Base-by-base conservation (phyloP, 305 asterid genomes). In the Withania somnifera region DNA sequence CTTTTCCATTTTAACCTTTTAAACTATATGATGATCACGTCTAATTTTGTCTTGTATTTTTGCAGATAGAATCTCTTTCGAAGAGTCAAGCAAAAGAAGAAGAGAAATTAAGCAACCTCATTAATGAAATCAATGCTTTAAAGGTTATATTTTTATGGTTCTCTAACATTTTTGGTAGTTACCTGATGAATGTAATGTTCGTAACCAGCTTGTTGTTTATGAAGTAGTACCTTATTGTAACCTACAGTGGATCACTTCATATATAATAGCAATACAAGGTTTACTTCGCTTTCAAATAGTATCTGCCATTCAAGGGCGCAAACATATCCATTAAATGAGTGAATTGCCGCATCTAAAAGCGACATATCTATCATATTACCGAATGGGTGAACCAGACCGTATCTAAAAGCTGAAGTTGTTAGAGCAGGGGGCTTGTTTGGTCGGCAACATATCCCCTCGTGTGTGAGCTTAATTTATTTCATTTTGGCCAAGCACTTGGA, bases 21-120 rank as follows among this genome's bases (percentile, higher is more conserved):
- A 22, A 64, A 80, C 80, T 81, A 69, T 78, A 81, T 77, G 78
- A 77, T 63, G 81, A 52, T 67, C 17, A 50, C 84, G 53, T 85
- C 84, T 81, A 26, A 82, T 58, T 75, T 68, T 40, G 22, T 53
- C 26, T 28, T 67, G 26, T 50, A 32, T 76, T 68, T 76, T 87
- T 87, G 89, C 95, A 94, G 98, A 96, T 96, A 86, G 93, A 90
- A 86, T 87, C 78, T 50, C 94, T 94, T 81, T 84, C 83, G 36
- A 82, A 76, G 81, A 91, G 91, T 86, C 97, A 89, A 81, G 96
- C 90, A 81, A 82, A 84, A 76, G 94, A 92, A 88, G 93, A 85
- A 82, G 91, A 89, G 85, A 95, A 91, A 76, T 85, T 94, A 83
- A 82, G 69, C 32, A 52, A 63, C 76, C 86, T 85, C 80, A 79